Evolutionary conservation across 495 filamentous ascomycete species (phyloP).

Genomic region (Poronia punctata): DNA sequence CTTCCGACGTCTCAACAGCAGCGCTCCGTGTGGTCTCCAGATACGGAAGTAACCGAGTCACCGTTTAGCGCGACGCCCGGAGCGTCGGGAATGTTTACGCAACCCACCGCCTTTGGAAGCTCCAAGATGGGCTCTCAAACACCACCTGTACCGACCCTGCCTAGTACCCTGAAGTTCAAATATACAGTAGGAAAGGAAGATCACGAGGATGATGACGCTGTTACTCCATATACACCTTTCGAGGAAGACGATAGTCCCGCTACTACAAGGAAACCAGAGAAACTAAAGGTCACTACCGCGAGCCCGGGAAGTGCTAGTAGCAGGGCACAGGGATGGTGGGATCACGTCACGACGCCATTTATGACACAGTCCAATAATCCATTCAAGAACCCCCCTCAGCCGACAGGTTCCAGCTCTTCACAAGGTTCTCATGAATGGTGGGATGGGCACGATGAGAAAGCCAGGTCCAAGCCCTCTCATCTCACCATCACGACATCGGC

Average conservation of each 20-base stretch:
- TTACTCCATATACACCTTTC: conserved; percentile 36
- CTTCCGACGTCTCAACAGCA: conserved; percentile 61
- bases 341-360: conserved; percentile 73
- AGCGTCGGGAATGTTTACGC: conserved; percentile 65
- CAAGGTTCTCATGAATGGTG: conserved; percentile 27
- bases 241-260: conserved; percentile 41
- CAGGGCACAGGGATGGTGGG: conserved; percentile 82
- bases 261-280: conserved; percentile 25
- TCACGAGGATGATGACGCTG: conserved; percentile 18
- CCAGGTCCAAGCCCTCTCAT: conserved; percentile 6
- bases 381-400: conserved; percentile 24
- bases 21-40: conserved; percentile 55
- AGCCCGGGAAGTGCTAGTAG: conserved; percentile 40
- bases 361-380: conserved; percentile 33
- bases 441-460: conserved; percentile 27
- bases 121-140: conserved; percentile 25
- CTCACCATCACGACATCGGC: conserved; percentile 12
- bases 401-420: conserved; percentile 11
- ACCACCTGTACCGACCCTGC: conserved; percentile 60
- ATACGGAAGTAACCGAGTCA: conserved; percentile 32
- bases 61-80: conserved; percentile 23
- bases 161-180: conserved; percentile 29
- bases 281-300: conserved; percentile 17
- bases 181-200: conserved; percentile 7
- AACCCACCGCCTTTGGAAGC: conserved; percentile 38